Percentiles rank a stretch among this genome's conserved stretches.
Evolutionary conservation across 1,139 yeast genomes (phyloP).

Genomic region (Yamadazyma jaroonii): DNA sequence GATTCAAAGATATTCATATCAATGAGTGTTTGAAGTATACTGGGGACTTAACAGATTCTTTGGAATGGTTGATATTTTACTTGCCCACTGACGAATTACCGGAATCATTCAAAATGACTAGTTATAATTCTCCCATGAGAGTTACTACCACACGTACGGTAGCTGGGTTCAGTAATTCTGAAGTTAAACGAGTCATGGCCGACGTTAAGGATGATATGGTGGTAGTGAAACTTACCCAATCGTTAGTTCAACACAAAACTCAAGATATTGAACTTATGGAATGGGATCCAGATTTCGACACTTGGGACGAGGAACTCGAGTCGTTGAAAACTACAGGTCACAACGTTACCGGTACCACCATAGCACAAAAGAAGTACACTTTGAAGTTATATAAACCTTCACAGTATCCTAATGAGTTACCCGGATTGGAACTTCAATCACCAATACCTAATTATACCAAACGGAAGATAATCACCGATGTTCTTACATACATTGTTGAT

Average conservation of each 20-base stretch:
- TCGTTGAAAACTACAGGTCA: slow-evolving; percentile 56
- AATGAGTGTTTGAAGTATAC: slow-evolving; percentile 70
- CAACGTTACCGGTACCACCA: slow-evolving; percentile 4
- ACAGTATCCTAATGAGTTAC: slow-evolving; percentile 56
- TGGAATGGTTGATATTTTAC: slow-evolving; percentile 84
- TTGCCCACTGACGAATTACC: slow-evolving; percentile 96
- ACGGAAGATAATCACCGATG: slow-evolving; percentile 54
- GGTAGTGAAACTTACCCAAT: slow-evolving; percentile 48
- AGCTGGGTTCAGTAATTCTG: slow-evolving; percentile 70
- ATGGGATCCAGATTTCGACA: slow-evolving; percentile 11
- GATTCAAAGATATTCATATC: slow-evolving; percentile 70
- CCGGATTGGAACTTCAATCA: slow-evolving; percentile 61
- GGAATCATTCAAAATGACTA: slow-evolving; percentile 41
- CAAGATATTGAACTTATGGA: slow-evolving; percentile 46
- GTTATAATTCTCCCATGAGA: slow-evolving; percentile 45
- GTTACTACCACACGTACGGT: slow-evolving; percentile 46
- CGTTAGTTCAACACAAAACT: slow-evolving; percentile 19
- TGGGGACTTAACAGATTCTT: slow-evolving; percentile 47
- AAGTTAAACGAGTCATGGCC: slow-evolving; percentile 50
- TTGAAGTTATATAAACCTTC: slow-evolving; percentile 51
- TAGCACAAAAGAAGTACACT: slow-evolving; percentile 3
- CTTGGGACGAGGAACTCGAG: slow-evolving; percentile 81
- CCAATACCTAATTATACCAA: slow-evolving; percentile 73
- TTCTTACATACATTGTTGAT: slow-evolving; percentile 37
- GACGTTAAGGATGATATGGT: slow-evolving; percentile 50